Conservation (phyloP, 345 rosid species). For the Sonneratia alba region DNA sequence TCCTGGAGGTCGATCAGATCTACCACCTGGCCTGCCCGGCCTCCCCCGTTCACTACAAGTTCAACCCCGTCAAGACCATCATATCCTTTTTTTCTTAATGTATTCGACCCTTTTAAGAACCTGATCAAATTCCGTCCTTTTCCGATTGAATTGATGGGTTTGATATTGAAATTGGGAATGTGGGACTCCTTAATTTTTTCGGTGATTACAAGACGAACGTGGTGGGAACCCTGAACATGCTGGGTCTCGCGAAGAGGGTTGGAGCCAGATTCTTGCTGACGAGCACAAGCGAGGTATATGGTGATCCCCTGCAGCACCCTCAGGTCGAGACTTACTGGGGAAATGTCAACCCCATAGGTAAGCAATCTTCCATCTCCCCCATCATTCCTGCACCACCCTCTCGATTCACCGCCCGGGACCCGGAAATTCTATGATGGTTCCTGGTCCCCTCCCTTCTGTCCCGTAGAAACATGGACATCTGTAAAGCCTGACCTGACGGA, state of each 20-base stretch:
- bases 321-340: constrained; percentile 99
- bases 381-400: not conserved
- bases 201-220: constrained; percentile 72
- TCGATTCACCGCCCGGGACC: not conserved
- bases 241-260: constrained; percentile 88
- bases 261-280: constrained; percentile 87
- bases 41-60: constrained; percentile 95
- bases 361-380: not conserved
- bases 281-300: constrained; percentile 97
- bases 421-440: not conserved
- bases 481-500: not conserved
- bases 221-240: constrained; percentile 92
- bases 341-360: constrained; percentile 99
- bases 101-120: not conserved
- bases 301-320: constrained; percentile 97
- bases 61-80: constrained; percentile 95
- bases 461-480: not conserved
- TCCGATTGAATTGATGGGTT: not conserved
- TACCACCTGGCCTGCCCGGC: constrained; percentile 98
- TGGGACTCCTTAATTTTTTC: constrained; percentile 18
- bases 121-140: not conserved
- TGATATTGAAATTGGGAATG: not conserved
- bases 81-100: constrained; percentile 32
- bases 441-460: not conserved
- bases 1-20: constrained; percentile 98